Base-by-base conservation (phyloP, 441 rosid genomes). In the Mallotus japonicus region DNA sequence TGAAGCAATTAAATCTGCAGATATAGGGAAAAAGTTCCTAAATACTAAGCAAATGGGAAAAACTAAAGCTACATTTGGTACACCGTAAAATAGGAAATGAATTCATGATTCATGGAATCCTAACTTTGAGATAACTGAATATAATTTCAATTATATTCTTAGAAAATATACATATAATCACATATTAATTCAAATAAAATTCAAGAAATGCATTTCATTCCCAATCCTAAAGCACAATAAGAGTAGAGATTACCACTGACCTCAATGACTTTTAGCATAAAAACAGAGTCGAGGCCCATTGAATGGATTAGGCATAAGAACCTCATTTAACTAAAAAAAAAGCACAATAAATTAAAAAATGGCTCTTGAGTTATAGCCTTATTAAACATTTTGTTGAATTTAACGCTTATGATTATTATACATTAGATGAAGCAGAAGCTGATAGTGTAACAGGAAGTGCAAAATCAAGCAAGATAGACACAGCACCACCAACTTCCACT, bases 391-490 rank as follows among this genome's bases (percentile, higher is more conserved):
- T 62, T 34, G 28, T 24, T 24, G 28, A 65, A 8, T n/a, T 20
- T 17, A 42, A 24, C 28, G 1, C 28, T 24, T 24, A 24, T 24
- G 28, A 24, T 24, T 24, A 24, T 24, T 24, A 72, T 58, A 95
- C 99, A 98, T 92, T 90, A 54, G 89, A 80, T 69, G 99, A 95
- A 68, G 90, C 85, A 71, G 88, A 81, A 20, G 87, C 83, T n/a
- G 97, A 87, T 79, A 95, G 88, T n/a, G 91, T 72, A 68, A 80
- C 71, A 17, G 90, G 72, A 13, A 98, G 97, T n/a, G 87, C 77
- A 69, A 91, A 84, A 74, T 98, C 98, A 72, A 95, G 95, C 84
- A 95, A 89, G 70, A 90, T 87, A 8, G 98, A 91, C 62, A 91
- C 90, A 24, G 89, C 77, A 59, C 93, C 90, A 28, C 95, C 90